Conservation (phyloP, 345 rosid species). For the Chamaenerion angustifolium region DNA sequence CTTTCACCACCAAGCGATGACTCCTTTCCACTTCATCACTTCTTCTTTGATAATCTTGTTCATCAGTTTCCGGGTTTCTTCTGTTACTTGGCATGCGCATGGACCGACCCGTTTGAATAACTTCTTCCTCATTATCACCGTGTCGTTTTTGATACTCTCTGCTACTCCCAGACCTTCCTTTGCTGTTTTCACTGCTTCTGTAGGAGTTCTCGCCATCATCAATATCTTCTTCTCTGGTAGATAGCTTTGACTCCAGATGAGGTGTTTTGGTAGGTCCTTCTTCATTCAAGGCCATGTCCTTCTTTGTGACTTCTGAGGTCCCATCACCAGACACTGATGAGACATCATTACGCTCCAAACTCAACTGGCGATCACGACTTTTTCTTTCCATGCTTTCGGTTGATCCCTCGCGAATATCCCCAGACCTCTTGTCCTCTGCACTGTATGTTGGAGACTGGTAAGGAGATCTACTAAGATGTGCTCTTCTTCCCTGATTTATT, state of each 20-base stretch:
- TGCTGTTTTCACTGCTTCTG: constrained; percentile 77
- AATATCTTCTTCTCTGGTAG: constrained; percentile 32
- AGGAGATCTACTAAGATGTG: constrained; percentile 27
- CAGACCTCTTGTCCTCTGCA: constrained; percentile 24
- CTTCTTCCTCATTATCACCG: constrained; percentile 74
- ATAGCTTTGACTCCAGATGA: constrained; percentile 25
- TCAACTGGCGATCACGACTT: constrained; percentile 34
- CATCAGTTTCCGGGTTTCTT: constrained; percentile 41
- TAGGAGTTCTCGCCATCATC: constrained; percentile 52
- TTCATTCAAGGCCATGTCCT: constrained; percentile 17
- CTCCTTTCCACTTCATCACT: constrained; percentile 48
- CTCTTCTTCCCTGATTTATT: constrained; percentile 24
- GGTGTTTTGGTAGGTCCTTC: constrained; percentile 13
- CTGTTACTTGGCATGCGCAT: constrained; percentile 25
- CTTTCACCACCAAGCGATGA: constrained; percentile 20
- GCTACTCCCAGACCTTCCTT: constrained; percentile 80
- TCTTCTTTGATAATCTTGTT: constrained; percentile 41
- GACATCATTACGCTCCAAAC: constrained; percentile 45
- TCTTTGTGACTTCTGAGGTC: constrained; percentile 39
- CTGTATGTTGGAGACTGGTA: constrained; percentile 27
- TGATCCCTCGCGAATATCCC: constrained; percentile 36
- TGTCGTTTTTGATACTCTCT: constrained; percentile 55
- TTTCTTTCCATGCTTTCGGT: constrained; percentile 49
- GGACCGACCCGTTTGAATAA: constrained; percentile 46
- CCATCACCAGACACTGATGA: constrained; percentile 19